phyloP scores from a whole-genome alignment of 2,329 filamentous ascomycete genomes.

The Monosporascus sp. region DNA sequence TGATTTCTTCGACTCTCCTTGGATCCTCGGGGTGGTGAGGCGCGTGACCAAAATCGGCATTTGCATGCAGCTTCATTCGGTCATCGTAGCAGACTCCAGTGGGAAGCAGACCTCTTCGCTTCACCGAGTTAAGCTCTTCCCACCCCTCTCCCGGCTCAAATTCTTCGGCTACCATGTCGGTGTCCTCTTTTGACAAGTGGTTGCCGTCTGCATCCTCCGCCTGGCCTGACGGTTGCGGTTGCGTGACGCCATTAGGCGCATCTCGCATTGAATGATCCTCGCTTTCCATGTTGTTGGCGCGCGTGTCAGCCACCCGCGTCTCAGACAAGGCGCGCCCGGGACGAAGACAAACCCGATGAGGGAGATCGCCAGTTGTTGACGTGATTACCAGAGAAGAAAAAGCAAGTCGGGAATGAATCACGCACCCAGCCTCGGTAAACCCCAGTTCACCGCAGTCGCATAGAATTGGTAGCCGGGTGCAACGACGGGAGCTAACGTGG shows the following conservation, averaged over 20 bases:
- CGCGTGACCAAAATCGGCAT: constrained; percentile 66
- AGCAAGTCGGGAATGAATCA: not conserved
- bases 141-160: constrained; percentile 27
- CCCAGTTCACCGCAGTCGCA: too few species aligned
- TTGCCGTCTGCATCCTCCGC: constrained; percentile 11
- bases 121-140: constrained; percentile 33
- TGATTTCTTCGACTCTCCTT: constrained; percentile 86
- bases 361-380: not conserved
- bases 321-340: constrained; percentile 12
- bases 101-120: constrained; percentile 49
- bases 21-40: constrained; percentile 94
- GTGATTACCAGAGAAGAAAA: not conserved
- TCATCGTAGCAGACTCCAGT: constrained; percentile 87
- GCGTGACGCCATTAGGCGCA: constrained; percentile 33
- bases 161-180: constrained; percentile 28
- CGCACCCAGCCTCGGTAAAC: too few species aligned
- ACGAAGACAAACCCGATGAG: not conserved
- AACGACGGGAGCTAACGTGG: too few species aligned
- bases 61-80: constrained; percentile 92
- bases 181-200: constrained; percentile 27
- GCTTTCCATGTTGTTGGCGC: constrained; percentile 30
- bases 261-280: constrained; percentile 42
- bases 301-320: not conserved
- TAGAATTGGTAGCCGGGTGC: too few species aligned
- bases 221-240: constrained; percentile 26